These are phyloP conservation scores for Maudiozyma barnettii DNA, from an alignment of 805 yeast genomes.

Conservation along the genomic window DNA sequence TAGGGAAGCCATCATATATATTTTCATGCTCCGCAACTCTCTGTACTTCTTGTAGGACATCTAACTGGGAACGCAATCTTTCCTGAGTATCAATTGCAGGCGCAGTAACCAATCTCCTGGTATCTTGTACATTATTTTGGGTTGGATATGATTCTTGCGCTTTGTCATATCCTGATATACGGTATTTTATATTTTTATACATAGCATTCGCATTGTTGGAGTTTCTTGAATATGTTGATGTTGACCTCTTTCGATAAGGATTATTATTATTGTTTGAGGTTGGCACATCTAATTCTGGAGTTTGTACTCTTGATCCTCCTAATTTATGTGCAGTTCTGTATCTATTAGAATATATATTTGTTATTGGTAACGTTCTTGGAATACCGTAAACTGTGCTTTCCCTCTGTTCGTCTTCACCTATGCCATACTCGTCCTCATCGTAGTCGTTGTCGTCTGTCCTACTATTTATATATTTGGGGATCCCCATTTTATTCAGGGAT, in stretches of 20 bases:
- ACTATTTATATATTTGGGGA: background rate
- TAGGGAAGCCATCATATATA: constrained; percentile 39
- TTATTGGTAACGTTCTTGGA: constrained; percentile 4
- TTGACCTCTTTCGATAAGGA: background rate
- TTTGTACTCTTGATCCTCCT: background rate
- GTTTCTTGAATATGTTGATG: background rate
- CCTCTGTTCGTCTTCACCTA: background rate
- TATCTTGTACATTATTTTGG: background rate
- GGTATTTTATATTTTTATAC: background rate
- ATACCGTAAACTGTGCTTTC: background rate
- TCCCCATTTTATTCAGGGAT: background rate
- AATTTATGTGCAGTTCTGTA: background rate
- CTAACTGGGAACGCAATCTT: constrained; percentile 71
- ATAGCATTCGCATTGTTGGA: background rate
- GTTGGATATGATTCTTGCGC: too few relatives aligned
- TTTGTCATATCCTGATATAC: background rate
- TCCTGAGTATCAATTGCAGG: constrained; percentile 12
- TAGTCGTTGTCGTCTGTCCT: constrained; percentile 4
- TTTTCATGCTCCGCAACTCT: constrained; percentile 41
- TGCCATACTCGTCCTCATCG: constrained; percentile 3
- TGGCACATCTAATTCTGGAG: background rate
- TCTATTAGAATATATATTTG: constrained; percentile 2
- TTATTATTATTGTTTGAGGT: background rate
- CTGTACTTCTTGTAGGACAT: constrained; percentile 69
- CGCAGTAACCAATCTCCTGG: constrained; percentile 12